A percentile compares a stretch with the other conserved stretches of the same genome.
These are phyloP conservation scores for Amphichorda felina DNA, from an alignment of 2,329 filamentous ascomycete species.

Conservation along the genomic window DNA sequence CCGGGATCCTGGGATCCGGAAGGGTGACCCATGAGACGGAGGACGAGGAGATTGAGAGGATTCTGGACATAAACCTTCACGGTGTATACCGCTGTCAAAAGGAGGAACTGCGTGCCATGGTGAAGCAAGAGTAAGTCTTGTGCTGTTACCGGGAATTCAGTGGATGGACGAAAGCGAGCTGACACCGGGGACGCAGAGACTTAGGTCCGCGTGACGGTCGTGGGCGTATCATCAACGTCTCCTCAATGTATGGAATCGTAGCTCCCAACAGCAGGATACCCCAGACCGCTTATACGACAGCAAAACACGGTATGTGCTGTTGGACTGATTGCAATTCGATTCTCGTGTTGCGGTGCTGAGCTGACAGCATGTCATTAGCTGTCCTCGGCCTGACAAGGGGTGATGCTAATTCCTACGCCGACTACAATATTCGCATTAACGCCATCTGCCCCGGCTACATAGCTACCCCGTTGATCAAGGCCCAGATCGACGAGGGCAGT, in stretches of 20 bases:
- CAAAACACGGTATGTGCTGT: constrained; percentile 31
- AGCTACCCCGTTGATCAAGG: constrained; percentile 3
- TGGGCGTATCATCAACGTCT: constrained; percentile 41
- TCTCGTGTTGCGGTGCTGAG: too few relatives aligned
- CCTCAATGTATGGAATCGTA: constrained; percentile 38
- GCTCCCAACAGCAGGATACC: constrained; percentile 20
- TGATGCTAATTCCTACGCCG: constrained; percentile 4
- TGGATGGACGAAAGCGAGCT: background rate
- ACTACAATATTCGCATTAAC: constrained; percentile 5
- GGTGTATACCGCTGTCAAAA: constrained; percentile 46
- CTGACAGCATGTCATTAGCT: too few relatives aligned
- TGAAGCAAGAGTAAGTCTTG: constrained; percentile 34
- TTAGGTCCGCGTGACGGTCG: constrained; percentile 25
- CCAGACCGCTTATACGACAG: constrained; percentile 34
- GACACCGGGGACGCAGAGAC: constrained; percentile 10
- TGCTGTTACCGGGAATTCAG: too few relatives aligned
- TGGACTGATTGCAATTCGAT: too few relatives aligned
- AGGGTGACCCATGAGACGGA: constrained; percentile 30
- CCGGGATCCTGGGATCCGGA: constrained; percentile 32
- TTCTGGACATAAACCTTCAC: constrained; percentile 40
- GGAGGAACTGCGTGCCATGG: constrained; percentile 38
- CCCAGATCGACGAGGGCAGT: background rate
- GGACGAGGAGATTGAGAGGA: constrained; percentile 33
- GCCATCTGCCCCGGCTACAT: constrained; percentile 4
- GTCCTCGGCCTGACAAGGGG: constrained; percentile 6